These are phyloP conservation scores for Cryptococcus floricola DNA, from an alignment of 1,284 basidiomycete species.

Conservation along the genomic window DNA sequence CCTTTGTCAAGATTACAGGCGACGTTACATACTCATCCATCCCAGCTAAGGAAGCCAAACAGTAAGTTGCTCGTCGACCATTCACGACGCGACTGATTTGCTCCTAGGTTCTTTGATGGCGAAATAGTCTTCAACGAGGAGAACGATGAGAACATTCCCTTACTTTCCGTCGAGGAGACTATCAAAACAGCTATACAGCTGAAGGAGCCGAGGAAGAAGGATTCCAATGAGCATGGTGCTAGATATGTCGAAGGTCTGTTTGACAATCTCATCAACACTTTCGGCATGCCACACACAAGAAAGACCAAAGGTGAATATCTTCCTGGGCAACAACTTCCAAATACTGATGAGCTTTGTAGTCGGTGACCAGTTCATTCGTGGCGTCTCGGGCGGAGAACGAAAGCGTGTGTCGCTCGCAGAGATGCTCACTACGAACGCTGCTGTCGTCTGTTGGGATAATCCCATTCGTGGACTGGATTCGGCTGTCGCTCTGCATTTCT, in stretches of 20 bases:
- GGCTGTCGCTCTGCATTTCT: constrained; percentile 60
- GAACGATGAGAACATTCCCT: constrained; percentile 11
- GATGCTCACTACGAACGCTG: constrained; percentile 1
- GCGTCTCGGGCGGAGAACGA: constrained; percentile 2
- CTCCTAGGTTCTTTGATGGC: constrained; percentile 1
- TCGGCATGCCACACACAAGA: neutral
- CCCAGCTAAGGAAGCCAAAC: neutral
- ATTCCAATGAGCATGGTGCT: constrained; percentile 11
- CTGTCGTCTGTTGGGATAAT: constrained; percentile 38
- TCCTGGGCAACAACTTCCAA: neutral
- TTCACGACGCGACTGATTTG: neutral
- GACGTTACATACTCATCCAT: constrained; percentile 28
- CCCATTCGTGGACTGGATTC: constrained; percentile 79
- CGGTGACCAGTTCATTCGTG: neutral
- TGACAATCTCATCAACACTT: neutral
- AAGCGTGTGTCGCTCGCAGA: constrained; percentile 8
- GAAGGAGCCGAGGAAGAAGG: constrained; percentile 20
- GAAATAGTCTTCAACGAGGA: constrained; percentile 21
- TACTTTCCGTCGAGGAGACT: neutral
- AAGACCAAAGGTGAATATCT: constrained; percentile 1
- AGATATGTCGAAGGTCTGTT: neutral
- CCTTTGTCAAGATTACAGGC: constrained; percentile 34
- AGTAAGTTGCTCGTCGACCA: neutral
- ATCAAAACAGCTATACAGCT: neutral
- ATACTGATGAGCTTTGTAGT: constrained; percentile 12